phyloP scores from a whole-genome alignment of 2,329 filamentous ascomycete species.

The Dothideomycetidae sp. region DNA sequence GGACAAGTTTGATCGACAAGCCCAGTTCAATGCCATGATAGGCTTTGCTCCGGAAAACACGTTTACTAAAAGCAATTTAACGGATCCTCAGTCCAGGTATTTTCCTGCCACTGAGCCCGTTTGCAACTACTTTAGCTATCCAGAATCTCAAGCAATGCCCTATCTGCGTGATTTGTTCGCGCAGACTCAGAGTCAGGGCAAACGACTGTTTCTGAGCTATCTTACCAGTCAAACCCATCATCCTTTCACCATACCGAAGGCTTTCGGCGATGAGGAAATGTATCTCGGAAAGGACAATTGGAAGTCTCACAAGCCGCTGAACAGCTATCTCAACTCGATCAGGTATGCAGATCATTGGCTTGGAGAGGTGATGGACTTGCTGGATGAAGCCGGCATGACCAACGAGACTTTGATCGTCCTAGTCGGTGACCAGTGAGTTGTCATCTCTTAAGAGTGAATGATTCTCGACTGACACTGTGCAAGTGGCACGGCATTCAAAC shows the following conservation, averaged over 20 bases:
- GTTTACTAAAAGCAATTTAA: slow-evolving; percentile 22
- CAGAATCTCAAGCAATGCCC: slow-evolving; percentile 28
- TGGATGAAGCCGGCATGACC: slow-evolving; percentile 31
- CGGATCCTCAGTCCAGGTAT: not conserved
- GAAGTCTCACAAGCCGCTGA: slow-evolving; percentile 12
- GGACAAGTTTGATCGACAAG: slow-evolving; percentile 26
- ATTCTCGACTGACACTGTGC: not conserved
- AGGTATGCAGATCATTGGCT: slow-evolving; percentile 29
- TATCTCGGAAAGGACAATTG: not conserved
- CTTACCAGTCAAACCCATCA: slow-evolving; percentile 30
- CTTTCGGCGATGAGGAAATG: slow-evolving; percentile 8
- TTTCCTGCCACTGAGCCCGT: slow-evolving; percentile 14
- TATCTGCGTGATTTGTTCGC: slow-evolving; percentile 25
- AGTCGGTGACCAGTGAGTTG: slow-evolving; percentile 28
- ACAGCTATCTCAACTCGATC: slow-evolving; percentile 31
- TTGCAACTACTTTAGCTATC: slow-evolving; percentile 32
- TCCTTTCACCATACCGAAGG: slow-evolving; percentile 27
- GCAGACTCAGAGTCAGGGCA: slow-evolving; percentile 18
- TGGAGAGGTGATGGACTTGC: slow-evolving; percentile 25
- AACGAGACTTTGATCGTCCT: slow-evolving; percentile 34
- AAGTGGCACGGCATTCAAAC: slow-evolving; percentile 23
- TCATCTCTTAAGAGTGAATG: not conserved
- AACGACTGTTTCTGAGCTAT: slow-evolving; percentile 25
- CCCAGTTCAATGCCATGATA: slow-evolving; percentile 23
- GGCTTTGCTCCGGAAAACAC: slow-evolving; percentile 22